Evolutionary conservation across 78 protist genomes (phyloP).

Genomic region (Chrysochromulina tobinii): DNA sequence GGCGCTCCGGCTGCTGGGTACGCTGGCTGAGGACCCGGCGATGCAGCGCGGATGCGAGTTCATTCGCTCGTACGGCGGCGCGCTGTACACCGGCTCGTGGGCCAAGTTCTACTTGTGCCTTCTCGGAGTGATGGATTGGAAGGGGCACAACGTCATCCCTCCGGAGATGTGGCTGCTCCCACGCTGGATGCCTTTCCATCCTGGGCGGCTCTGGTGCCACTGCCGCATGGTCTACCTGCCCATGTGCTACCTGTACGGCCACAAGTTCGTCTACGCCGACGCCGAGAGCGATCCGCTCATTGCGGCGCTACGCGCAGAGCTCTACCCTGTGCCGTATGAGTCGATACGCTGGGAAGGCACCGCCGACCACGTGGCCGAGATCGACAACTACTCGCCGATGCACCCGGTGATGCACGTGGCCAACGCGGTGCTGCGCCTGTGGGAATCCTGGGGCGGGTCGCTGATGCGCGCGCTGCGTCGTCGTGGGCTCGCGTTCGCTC

Average conservation of each 20-base stretch:
- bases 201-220: conserved; percentile 88
- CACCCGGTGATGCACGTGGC: background rate
- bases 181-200: conserved; percentile 70
- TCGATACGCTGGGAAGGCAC: background rate
- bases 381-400: conserved; percentile 21
- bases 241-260: conserved; percentile 85
- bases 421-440: background rate
- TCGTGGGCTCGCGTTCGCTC: background rate
- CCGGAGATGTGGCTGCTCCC: conserved; percentile 90
- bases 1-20: conserved; percentile 82
- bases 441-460: conserved; percentile 53
- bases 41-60: conserved; percentile 53
- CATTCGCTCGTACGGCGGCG: conserved; percentile 70
- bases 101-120: conserved; percentile 86
- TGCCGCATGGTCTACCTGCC: conserved; percentile 91
- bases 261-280: background rate
- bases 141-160: conserved; percentile 74
- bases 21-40: conserved; percentile 48
- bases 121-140: conserved; percentile 74
- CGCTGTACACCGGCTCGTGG: conserved; percentile 82
- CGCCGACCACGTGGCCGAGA: background rate
- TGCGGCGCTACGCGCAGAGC: conserved; percentile 17
- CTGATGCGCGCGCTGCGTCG: conserved; percentile 49
- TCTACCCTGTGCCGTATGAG: background rate
- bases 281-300: background rate